These are phyloP conservation scores for Ceratocystis smalleyi DNA, from an alignment of 2,329 filamentous ascomycete species.

Conservation along the genomic window DNA sequence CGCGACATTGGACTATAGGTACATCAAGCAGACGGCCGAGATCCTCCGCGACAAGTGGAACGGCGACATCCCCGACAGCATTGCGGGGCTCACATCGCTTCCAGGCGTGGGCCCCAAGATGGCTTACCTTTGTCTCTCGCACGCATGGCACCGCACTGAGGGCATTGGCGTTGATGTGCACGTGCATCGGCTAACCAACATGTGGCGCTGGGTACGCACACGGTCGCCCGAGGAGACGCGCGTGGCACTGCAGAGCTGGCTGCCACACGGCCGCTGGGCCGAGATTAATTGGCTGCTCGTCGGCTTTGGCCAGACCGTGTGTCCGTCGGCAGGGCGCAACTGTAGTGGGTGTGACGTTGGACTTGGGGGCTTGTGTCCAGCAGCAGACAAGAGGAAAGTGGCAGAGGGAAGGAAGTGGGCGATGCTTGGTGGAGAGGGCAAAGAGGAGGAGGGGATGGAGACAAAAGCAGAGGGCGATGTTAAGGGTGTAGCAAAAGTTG, in stretches of 20 bases:
- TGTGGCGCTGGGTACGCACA: constrained; percentile 83
- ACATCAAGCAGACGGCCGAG: constrained; percentile 57
- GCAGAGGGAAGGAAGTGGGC: constrained; percentile 38
- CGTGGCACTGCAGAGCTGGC: constrained; percentile 59
- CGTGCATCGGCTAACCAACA: constrained; percentile 84
- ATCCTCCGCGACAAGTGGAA: constrained; percentile 55
- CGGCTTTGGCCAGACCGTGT: constrained; percentile 75
- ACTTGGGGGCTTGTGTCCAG: constrained; percentile 57
- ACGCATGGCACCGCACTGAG: constrained; percentile 45
- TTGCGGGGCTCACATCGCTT: constrained; percentile 58
- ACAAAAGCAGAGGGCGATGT: constrained; percentile 19
- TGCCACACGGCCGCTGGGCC: constrained; percentile 73
- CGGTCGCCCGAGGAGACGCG: constrained; percentile 72
- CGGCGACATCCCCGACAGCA: constrained; percentile 66
- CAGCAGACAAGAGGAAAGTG: constrained; percentile 51
- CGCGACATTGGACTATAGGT: constrained; percentile 23
- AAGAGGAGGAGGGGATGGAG: constrained; percentile 21
- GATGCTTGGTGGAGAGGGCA: constrained; percentile 21
- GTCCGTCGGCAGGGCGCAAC: constrained; percentile 51
- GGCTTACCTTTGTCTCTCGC: constrained; percentile 75
- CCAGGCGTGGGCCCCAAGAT: constrained; percentile 91
- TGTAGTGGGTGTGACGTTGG: constrained; percentile 82
- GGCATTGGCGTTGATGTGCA: constrained; percentile 92
- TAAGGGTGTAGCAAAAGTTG: constrained; percentile 20
- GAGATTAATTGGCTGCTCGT: constrained; percentile 86